Base-by-base conservation (phyloP, 805 yeast species). In the Candida golubevii region DNA sequence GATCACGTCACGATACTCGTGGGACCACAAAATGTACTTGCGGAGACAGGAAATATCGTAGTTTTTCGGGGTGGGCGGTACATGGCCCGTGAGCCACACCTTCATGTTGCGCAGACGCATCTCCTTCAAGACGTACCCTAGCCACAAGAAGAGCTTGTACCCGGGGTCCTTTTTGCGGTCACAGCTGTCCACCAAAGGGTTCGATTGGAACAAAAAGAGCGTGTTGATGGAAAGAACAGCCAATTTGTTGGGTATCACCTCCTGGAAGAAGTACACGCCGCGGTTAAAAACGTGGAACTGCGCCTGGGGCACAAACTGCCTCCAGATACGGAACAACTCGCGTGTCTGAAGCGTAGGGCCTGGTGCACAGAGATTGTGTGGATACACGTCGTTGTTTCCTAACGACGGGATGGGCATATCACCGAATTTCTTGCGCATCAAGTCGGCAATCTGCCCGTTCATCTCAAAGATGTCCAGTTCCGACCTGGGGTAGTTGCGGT, bases 261-360 rank as follows among this genome's bases (percentile, higher is more conserved):
- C 96, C 40, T 71, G 73, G 57, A 87, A 78, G 55, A 69, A 88
- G 55, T 85, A 85, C 4, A 84, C 89, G 40, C 88, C 90, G 51
- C 84, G 69, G 56, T 78, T 80, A 64, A 88, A 88, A 18, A 79
- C 73, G 57, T 85, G 88, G 59, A 82, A 71, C 61, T 88, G 96
- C 42, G 81, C 82, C 50, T 82, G 80, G 8, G 96, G 95, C 11
- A 88, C 72, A 54, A 80, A 85, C 47, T 73, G 66, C 39, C 79
- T 68, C 95, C 96, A 88, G 40, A 87, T 80, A 48, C 74, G 75
- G 65, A 71, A 83, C 62, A 86, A 64, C 61, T 85, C 90, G 57
- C 93, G 69, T 0, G 95, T 88, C 61, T 87, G 95, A 48, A 85
- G 65, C n/a, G 95, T 85, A 12, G 96, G 96, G 0, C 96, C 96